phyloP scores from a whole-genome alignment of 2,329 filamentous ascomycete genomes.

The Colletotrichum tanaceti region DNA sequence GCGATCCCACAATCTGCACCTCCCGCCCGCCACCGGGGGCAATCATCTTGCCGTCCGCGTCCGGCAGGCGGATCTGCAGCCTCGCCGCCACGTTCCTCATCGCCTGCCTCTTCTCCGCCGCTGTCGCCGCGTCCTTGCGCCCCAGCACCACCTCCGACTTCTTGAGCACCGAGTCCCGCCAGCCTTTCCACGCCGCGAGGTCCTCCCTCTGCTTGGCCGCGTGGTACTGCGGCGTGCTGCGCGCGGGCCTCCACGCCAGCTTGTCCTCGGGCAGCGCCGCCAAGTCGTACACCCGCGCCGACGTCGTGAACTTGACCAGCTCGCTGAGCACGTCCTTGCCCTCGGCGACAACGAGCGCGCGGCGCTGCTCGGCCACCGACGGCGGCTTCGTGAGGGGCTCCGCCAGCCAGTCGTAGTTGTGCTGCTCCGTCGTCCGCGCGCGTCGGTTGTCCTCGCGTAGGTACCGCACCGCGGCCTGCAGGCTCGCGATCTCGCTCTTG shows the following conservation, averaged over 20 bases:
- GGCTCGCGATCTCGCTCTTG: conserved; percentile 72
- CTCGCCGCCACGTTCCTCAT: conserved; percentile 57
- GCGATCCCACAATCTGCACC: conserved; percentile 64
- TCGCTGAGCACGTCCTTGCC: conserved; percentile 73
- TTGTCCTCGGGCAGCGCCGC: conserved; percentile 66
- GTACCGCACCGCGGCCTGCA: conserved; percentile 75
- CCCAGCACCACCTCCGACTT: conserved; percentile 60
- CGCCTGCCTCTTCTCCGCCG: conserved; percentile 46
- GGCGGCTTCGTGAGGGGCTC: conserved; percentile 66
- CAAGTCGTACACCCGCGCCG: conserved; percentile 71
- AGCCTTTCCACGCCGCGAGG: conserved; percentile 70
- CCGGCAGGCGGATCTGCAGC: conserved; percentile 63
- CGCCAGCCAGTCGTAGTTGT: conserved; percentile 70
- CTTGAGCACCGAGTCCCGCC: conserved; percentile 66
- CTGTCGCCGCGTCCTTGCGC: conserved; percentile 39
- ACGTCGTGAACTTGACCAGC: conserved; percentile 70
- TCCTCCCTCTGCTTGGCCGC: conserved; percentile 74
- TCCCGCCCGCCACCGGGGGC: conserved; percentile 49
- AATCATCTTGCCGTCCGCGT: conserved; percentile 57
- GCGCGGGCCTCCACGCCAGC: conserved; percentile 74
- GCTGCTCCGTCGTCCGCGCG: conserved; percentile 68
- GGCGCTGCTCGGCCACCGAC: conserved; percentile 61
- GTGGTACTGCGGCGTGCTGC: conserved; percentile 72
- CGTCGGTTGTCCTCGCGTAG: conserved; percentile 75
- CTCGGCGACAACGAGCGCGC: conserved; percentile 67